Evolutionary conservation across 148 eudicot species (phyloP).

Genomic region (Diospyros kaki): DNA sequence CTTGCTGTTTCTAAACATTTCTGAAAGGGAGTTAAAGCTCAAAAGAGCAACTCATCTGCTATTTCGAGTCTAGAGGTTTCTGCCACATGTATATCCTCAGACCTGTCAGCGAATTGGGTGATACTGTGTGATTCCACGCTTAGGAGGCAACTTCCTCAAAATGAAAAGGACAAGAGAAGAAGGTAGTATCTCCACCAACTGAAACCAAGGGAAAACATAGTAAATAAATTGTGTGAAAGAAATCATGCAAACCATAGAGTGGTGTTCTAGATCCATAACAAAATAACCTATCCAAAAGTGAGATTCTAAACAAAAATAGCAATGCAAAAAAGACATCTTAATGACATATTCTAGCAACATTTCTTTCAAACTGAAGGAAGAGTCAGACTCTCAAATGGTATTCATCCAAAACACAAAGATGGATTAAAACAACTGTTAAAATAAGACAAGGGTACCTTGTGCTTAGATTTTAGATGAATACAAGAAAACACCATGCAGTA

Average conservation of each 20-base stretch:
- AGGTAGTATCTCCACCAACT: slow-evolving; percentile 92
- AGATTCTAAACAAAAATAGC: neutral
- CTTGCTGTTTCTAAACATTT: slow-evolving; percentile 2
- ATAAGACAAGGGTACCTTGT: neutral
- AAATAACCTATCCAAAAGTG: neutral
- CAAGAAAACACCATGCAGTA: neutral
- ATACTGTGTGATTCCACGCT: slow-evolving; percentile 76
- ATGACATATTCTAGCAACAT: slow-evolving; percentile 3
- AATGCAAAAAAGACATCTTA: neutral
- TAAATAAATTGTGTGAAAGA: neutral
- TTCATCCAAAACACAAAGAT: neutral
- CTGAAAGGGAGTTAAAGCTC: slow-evolving; percentile 1
- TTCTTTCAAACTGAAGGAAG: neutral
- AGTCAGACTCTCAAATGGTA: neutral
- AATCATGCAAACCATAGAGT: neutral
- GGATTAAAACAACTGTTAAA: neutral
- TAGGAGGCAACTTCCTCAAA: slow-evolving; percentile 92
- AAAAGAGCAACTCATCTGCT: neutral
- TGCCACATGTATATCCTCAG: neutral
- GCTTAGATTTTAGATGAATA: neutral
- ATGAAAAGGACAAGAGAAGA: slow-evolving; percentile 87
- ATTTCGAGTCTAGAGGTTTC: neutral
- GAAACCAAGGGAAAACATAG: slow-evolving; percentile 11
- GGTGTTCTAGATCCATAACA: neutral
- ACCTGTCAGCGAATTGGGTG: slow-evolving; percentile 57